Evolutionary conservation across 73 alveolate genomes (phyloP).

Genomic region (Breviolum minutum): DNA sequence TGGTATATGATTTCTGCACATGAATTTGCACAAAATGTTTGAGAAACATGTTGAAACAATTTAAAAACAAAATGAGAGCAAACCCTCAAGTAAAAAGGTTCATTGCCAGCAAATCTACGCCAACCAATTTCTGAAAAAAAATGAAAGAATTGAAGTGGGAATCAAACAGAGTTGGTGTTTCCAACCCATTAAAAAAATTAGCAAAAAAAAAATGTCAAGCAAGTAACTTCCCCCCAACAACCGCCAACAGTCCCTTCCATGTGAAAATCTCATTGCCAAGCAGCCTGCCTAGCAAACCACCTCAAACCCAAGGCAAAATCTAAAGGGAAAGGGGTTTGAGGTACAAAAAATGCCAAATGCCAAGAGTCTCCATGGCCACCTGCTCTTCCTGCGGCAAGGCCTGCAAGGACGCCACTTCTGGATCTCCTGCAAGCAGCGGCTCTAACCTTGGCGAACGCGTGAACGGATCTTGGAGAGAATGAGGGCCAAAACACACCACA

Average conservation of each 20-base stretch:
- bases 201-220: too few species aligned
- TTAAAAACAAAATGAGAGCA: too few species aligned
- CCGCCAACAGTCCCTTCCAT: not conserved
- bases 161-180: not conserved
- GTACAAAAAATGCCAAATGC: not conserved
- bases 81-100: too few species aligned
- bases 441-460: constrained; percentile 5
- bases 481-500: not conserved
- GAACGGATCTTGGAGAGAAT: not conserved
- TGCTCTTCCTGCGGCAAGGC: constrained; percentile 11
- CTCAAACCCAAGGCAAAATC: not conserved
- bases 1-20: too few species aligned
- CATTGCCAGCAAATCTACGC: too few species aligned
- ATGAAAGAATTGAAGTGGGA: too few species aligned
- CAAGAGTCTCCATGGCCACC: constrained; percentile 7
- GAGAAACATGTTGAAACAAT: too few species aligned
- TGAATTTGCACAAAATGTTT: too few species aligned
- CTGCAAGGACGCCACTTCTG: not conserved
- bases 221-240: too few species aligned
- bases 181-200: not conserved
- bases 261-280: not conserved
- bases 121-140: too few species aligned
- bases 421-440: constrained; percentile 21
- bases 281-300: not conserved
- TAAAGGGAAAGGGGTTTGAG: not conserved